These are phyloP conservation scores for Dentipellis sp. DNA, from an alignment of 768 basidiomycete genomes.

Conservation along the genomic window DNA sequence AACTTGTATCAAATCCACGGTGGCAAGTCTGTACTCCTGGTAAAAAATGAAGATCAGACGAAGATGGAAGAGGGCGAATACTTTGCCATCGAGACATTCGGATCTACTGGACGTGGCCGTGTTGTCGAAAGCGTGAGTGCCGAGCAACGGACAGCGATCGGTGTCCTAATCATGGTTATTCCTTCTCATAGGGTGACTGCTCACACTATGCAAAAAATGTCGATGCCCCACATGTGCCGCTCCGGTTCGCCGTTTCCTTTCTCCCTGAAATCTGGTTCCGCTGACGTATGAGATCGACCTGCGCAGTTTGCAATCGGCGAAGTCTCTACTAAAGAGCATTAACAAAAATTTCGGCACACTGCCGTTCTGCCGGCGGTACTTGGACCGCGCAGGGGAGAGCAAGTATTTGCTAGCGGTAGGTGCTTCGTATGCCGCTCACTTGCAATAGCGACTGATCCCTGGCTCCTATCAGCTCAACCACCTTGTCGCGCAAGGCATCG, in stretches of 20 bases:
- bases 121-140: conserved; percentile 66
- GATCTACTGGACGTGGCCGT: conserved; percentile 86
- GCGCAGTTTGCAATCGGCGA: conserved; percentile 70
- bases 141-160: conserved; percentile 8
- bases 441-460: conserved; percentile 1
- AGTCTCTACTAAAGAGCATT: conserved; percentile 78
- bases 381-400: conserved; percentile 87
- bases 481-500: conserved; percentile 80
- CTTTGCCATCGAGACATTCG: conserved; percentile 98
- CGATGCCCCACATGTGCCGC: conserved; percentile 62
- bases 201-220: conserved; percentile 83
- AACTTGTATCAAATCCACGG: conserved; percentile 88
- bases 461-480: conserved; percentile 60
- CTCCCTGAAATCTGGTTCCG: neutral
- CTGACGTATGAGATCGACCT: neutral
- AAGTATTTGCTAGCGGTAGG: conserved; percentile 85
- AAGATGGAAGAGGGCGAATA: conserved; percentile 99
- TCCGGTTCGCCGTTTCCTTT: conserved; percentile 40
- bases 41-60: conserved; percentile 81
- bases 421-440: conserved; percentile 1
- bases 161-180: neutral
- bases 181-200: conserved; percentile 61
- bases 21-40: conserved; percentile 83
- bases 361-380: conserved; percentile 91
- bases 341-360: conserved; percentile 90